Base-by-base conservation (phyloP, 768 basidiomycete species). In the Postia placenta region DNA sequence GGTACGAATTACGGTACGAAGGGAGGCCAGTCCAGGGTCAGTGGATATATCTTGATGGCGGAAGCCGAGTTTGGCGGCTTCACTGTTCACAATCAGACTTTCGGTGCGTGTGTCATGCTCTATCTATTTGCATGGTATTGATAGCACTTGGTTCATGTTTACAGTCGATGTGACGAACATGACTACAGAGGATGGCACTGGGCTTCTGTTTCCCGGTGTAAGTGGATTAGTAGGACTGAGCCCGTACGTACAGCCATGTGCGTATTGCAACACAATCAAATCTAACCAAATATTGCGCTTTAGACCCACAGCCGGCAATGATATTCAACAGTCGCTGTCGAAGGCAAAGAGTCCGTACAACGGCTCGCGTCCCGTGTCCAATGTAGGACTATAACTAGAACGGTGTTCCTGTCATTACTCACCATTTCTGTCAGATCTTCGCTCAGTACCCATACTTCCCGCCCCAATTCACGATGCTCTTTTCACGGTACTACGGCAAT, bases 401-500 rank as follows among this genome's bases (percentile, higher is more conserved):
- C n/a, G 15, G 11, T 17, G 36, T 4, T 17, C n/a, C 14, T 4
- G 23, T 22, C 6, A n/a, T n/a, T n/a, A n/a, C n/a, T 26, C 11
- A 26, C 19, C 9, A 26, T 36, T 5, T 22, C n/a, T 11, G 7
- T 17, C 5, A 48, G 47, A 48, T 48, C n/a, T 48, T 48, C 38
- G 12, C 14, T n/a, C 14, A 40, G 4, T 15, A 48, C n/a, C 46
- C 46, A 15, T 24, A 41, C 20, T 17, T 40, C 5, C 25, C 6
- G 17, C 37, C 28, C 4, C 39, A 40, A 25, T 40, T 48, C 26
- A 26, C 47, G 15, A 48, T 48, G 9, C 40, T 48, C 30, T 19
- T 48, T 24, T 48, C 38, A 14, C 47, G 47, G 3, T 27, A 40
- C 17, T 25, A 48, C 38, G 47, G 35, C n/a, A n/a, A n/a, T n/a